phyloP scores from a whole-genome alignment of 2,329 filamentous ascomycete species.

The Colletotrichum salicis region DNA sequence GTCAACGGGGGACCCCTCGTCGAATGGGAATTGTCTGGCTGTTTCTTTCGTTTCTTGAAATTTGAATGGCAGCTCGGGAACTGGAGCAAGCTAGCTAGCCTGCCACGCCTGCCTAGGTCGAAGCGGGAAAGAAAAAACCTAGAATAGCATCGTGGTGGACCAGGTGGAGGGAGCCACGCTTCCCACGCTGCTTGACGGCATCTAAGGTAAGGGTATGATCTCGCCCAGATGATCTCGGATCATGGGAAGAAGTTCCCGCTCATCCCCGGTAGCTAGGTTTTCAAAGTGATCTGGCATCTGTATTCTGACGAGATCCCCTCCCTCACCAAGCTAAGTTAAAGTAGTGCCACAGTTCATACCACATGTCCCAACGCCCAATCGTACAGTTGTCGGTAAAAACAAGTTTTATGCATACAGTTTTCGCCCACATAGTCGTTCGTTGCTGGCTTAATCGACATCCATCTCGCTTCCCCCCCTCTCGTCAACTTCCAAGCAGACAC shows the following conservation, averaged over 20 bases:
- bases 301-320: slow-evolving; percentile 20
- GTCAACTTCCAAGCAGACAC: not conserved
- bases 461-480: not conserved
- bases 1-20: slow-evolving; percentile 5
- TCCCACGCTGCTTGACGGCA: not conserved
- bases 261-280: not conserved
- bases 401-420: slow-evolving; percentile 11
- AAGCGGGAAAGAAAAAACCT: slow-evolving; percentile 25
- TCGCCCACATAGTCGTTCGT: not conserved
- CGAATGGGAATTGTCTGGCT: slow-evolving; percentile 10
- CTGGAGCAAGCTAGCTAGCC: not conserved
- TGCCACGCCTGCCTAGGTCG: not conserved
- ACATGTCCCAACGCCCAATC: slow-evolving; percentile 17
- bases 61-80: not conserved
- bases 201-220: not conserved
- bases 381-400: slow-evolving; percentile 6
- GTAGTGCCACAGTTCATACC: slow-evolving; percentile 13
- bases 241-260: not conserved
- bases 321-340: not conserved
- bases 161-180: slow-evolving; percentile 9
- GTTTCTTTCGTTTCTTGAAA: not conserved
- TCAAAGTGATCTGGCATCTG: slow-evolving; percentile 14
- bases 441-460: not conserved
- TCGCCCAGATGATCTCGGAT: not conserved
- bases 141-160: slow-evolving; percentile 20